Evolutionary conservation across 1,284 basidiomycete genomes (phyloP).

Genomic region (Pseudozyma pruni): DNA sequence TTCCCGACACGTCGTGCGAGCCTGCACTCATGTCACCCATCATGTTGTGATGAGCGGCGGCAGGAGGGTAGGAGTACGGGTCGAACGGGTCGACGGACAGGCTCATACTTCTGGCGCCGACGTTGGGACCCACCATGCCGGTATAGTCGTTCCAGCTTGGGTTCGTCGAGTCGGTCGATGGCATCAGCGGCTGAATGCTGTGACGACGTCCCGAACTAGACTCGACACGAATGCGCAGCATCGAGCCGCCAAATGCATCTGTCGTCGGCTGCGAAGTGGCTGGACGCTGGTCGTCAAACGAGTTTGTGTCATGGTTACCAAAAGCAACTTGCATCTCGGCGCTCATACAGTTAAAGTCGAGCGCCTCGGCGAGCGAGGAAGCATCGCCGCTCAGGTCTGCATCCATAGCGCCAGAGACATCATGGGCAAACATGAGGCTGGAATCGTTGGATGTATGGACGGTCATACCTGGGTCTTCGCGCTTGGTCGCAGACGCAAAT

Average conservation of each 20-base stretch:
- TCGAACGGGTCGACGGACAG: slow-evolving; percentile 32
- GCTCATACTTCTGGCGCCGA: slow-evolving; percentile 38
- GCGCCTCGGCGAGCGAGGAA: slow-evolving; percentile 34
- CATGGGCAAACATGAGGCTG: slow-evolving; percentile 30
- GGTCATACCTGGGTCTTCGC: slow-evolving; percentile 12
- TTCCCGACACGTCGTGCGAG: slow-evolving; percentile 23
- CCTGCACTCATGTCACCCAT: slow-evolving; percentile 6
- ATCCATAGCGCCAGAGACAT: slow-evolving; percentile 12
- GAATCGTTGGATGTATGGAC: slow-evolving; percentile 12
- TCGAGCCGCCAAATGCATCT: slow-evolving; percentile 12
- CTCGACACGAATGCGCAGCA: slow-evolving; percentile 33
- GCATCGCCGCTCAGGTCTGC: slow-evolving; percentile 33
- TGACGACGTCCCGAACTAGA: slow-evolving; percentile 51
- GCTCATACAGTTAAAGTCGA: slow-evolving; percentile 46
- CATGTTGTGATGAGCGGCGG: slow-evolving; percentile 13
- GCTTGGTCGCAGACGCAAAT: slow-evolving; percentile 42
- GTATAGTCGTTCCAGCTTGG: slow-evolving; percentile 29
- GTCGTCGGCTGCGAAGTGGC: slow-evolving; percentile 14
- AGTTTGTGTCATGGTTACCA: slow-evolving; percentile 7
- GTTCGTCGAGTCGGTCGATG: slow-evolving; percentile 32
- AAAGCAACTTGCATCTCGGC: slow-evolving; percentile 29
- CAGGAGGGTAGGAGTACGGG: slow-evolving; percentile 19
- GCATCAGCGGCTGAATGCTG: slow-evolving; percentile 57
- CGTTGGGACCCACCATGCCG: slow-evolving; percentile 13
- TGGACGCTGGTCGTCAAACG: slow-evolving; percentile 36